Evolutionary conservation across 2,329 filamentous ascomycete genomes (phyloP), one percentile per base, ranked within the genome.

Genomic region (Pseudonectria buxi): DNA sequence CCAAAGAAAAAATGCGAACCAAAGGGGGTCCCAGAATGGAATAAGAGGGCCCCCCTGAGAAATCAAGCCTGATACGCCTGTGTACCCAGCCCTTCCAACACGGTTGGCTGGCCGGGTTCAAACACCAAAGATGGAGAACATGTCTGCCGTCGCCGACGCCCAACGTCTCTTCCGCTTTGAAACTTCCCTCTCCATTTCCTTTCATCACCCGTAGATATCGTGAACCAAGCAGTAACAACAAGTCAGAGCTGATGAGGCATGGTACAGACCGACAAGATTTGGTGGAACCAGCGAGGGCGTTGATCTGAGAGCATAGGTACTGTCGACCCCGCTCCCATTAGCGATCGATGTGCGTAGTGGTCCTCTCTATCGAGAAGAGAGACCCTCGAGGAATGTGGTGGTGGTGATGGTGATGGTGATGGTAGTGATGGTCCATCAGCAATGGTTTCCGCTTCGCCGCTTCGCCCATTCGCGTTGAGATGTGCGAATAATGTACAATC

Each of bases 401-500:
- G 18, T 22, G 18, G 18, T 22, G 18, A 9, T 22, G 18, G 18
- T 22, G 9, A 9, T 22, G 18, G 18, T 22, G 18, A 22, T 33
- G 36, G 43, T 53, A 40, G 39, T 51, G 40, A 45, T 51, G 36
- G 36, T 51, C 49, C 56, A 50, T 54, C 47, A 53, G 51, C 51
- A 54, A 49, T 53, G 47, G 51, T 48, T 36, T 47, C 57, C 52
- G 41, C 45, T 54, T 58, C 53, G 57, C 58, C 53, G 39, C 50
- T 53, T 50, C 54, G 46, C 53, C 57, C 45, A 55, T 61, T 59
- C 61, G 61, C 61, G 51, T 49, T 22, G 50, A 41, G 52, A 53
- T 47, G 49, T 50, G 58, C 58, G 59, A 61, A 59, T 62, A 63
- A 56, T 63, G 54, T 64, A 64, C 61, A 64, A 62, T 63, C 59